Conservation (phyloP, 164 flowering plant genomes). For the Euptelea pleiosperma region DNA sequence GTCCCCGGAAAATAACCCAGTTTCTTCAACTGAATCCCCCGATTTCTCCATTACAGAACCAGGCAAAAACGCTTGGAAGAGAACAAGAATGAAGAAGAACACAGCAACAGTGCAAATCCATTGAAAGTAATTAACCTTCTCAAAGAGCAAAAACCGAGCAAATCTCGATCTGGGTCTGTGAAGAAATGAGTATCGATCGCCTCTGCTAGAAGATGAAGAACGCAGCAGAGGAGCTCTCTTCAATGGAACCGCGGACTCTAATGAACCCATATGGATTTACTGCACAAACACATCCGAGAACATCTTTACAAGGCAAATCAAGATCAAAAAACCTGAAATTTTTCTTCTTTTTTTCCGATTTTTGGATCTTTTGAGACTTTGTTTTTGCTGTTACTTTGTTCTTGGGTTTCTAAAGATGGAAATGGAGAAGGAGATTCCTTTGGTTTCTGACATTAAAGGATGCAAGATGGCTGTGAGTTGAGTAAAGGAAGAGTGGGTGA, state of each 20-base stretch:
- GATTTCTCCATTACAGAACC: constrained; percentile 57
- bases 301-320: background rate
- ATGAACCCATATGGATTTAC: constrained; percentile 62
- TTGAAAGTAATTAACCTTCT: constrained; percentile 73
- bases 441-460: constrained; percentile 7
- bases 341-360: background rate
- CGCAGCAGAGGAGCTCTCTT: constrained; percentile 54
- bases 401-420: background rate
- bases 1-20: constrained; percentile 25
- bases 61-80: constrained; percentile 72
- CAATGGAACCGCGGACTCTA: constrained; percentile 49
- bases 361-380: background rate
- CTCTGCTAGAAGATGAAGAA: constrained; percentile 36
- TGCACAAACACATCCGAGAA: constrained; percentile 19
- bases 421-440: constrained; percentile 4
- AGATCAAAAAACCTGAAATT: background rate
- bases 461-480: constrained; percentile 10
- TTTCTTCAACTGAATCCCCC: constrained; percentile 13
- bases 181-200: constrained; percentile 34
- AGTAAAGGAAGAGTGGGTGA: background rate
- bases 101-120: constrained; percentile 70
- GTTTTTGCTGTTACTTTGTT: background rate
- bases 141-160: constrained; percentile 56
- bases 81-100: constrained; percentile 57
- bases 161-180: constrained; percentile 75